Base-by-base conservation (phyloP, 768 basidiomycete genomes). In the Podaxis mareebaensis region DNA sequence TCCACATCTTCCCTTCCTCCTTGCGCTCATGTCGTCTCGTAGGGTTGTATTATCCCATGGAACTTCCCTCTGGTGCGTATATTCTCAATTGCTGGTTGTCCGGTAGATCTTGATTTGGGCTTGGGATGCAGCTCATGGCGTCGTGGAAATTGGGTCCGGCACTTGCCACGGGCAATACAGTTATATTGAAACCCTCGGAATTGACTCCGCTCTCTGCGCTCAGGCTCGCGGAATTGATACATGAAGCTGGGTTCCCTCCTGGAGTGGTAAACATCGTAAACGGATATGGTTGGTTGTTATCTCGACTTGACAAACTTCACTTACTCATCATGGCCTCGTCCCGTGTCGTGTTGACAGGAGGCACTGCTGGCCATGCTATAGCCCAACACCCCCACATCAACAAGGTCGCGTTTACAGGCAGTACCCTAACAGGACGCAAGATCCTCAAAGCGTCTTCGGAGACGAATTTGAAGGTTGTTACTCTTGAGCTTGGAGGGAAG, bases 401-500 rank as follows among this genome's bases (percentile, higher is more conserved):
- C 60, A 93, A 92, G 74, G 76, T 92, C 28, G 88, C 91, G 0
- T 93, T 93, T 75, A 93, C 92, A 4, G 91, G 92, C 6, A 88
- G 86, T 58, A 90, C 89, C 7, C 76, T 86, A 46, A 83, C 85
- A 39, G 93, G 92, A 4, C 83, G 90, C 48, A 85, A 82, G 67
- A 81, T 93, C 72, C 75, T 90, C 79, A 83, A 89, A 67, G 88
- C 90, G 2, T 83, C 92, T 1, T 81, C 89, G 0, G 81, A 86
- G 71, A 84, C 83, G 26, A 94, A 93, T 71, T 72, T 93, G 69
- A 94, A 94, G 76, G 81, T 82, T 60, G 87, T 90, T 53, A 87
- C 89, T 10, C 83, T 91, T 53, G 90, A 91, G 73, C 80, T 92
- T 12, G 90, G 89, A 38, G 89, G 88, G 26, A 88, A 89, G 79